These are phyloP conservation scores for Hygrocybe coccinea DNA, from an alignment of 768 basidiomycete genomes.

Conservation along the genomic window DNA sequence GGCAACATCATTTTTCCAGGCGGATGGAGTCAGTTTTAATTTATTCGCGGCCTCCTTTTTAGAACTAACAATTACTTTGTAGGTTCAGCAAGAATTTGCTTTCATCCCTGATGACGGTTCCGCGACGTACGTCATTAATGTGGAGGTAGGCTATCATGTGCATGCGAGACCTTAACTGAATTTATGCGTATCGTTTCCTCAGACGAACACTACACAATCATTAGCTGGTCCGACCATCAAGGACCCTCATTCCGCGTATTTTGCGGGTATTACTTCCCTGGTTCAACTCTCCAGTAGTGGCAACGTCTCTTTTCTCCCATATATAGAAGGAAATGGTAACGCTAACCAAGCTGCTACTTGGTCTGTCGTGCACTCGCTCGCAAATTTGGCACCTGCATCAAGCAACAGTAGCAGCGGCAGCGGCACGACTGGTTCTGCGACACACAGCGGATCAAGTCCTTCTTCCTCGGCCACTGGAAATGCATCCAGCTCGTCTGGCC, in stretches of 20 bases:
- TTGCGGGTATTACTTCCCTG: slow-evolving; percentile 54
- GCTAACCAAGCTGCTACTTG: slow-evolving; percentile 47
- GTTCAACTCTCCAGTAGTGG: slow-evolving; percentile 66
- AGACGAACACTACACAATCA: slow-evolving; percentile 62
- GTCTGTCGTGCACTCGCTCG: slow-evolving; percentile 43
- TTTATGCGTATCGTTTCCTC: not conserved
- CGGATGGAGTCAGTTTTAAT: slow-evolving; percentile 35
- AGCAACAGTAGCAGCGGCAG: not conserved
- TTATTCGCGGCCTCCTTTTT: not conserved
- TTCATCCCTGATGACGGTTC: slow-evolving; percentile 72
- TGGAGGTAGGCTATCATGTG: slow-evolving; percentile 40
- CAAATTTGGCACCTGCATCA: slow-evolving; percentile 30
- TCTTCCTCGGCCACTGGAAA: not conserved
- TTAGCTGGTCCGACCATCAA: slow-evolving; percentile 57
- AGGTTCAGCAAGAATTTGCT: slow-evolving; percentile 71
- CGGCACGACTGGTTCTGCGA: not conserved
- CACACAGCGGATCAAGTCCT: too few species aligned
- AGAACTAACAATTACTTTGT: not conserved
- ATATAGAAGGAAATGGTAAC: slow-evolving; percentile 39
- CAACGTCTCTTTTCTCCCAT: slow-evolving; percentile 56
- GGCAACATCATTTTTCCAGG: slow-evolving; percentile 59
- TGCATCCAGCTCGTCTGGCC: not conserved
- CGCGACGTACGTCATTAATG: slow-evolving; percentile 67
- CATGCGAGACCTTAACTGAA: not conserved
- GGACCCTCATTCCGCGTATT: slow-evolving; percentile 58